Conservation (phyloP, 2,329 filamentous ascomycete species). For the Chaetomiaceae sp. region DNA sequence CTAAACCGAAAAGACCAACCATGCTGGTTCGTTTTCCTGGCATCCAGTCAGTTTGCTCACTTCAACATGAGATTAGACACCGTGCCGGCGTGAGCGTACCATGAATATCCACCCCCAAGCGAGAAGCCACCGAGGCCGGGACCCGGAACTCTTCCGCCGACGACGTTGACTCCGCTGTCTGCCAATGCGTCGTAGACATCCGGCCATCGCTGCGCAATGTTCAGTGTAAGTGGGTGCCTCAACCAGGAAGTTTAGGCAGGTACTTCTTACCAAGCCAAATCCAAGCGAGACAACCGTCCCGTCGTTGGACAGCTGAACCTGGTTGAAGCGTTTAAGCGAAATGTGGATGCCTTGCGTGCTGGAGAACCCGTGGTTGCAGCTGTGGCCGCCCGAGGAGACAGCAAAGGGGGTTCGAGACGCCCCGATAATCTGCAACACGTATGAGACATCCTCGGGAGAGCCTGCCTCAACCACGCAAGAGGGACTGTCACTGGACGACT, state of each 20-base stretch:
- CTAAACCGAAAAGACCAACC: constrained; percentile 9
- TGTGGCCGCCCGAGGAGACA: constrained; percentile 24
- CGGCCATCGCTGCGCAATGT: constrained; percentile 16
- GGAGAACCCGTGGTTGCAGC: constrained; percentile 25
- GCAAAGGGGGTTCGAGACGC: constrained; percentile 22
- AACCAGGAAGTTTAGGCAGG: no score
- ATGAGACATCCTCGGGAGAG: constrained; percentile 23
- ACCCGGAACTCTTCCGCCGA: constrained; percentile 24
- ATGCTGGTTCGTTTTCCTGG: constrained; percentile 26
- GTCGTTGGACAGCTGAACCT: constrained; percentile 20
- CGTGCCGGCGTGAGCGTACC: constrained; percentile 17
- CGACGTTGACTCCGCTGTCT: constrained; percentile 21
- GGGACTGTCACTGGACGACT: constrained; percentile 24
- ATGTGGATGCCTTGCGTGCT: constrained; percentile 26
- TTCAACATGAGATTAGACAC: no score
- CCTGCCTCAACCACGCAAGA: constrained; percentile 26
- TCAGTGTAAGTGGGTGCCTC: neutral
- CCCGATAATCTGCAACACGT: constrained; percentile 23
- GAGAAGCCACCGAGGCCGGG: constrained; percentile 26
- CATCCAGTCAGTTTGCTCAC: neutral
- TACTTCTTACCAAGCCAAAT: constrained; percentile 16
- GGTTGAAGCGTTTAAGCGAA: constrained; percentile 19
- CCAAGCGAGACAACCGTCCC: constrained; percentile 21
- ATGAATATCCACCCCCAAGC: constrained; percentile 26
- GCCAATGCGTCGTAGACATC: constrained; percentile 22